Base-by-base conservation (phyloP, 2,329 filamentous ascomycete genomes). In the Thielaviopsis musarum region DNA sequence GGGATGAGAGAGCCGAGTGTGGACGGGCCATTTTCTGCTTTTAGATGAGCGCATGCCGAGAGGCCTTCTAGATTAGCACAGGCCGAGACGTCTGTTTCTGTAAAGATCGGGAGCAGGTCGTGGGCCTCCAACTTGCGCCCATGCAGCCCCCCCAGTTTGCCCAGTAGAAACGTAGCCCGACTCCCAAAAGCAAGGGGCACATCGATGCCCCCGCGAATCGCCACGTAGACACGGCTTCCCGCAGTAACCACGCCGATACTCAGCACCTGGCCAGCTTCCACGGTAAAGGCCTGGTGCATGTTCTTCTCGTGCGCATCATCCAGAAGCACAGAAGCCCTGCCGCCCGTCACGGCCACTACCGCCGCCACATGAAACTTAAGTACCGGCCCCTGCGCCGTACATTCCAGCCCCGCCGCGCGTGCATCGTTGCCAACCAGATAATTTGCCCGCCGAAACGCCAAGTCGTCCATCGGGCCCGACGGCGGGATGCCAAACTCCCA, bases 381-480 rank as follows among this genome's bases (percentile, higher is more conserved):
- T 4, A 65, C 63, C 0, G 72, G 72, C 0, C 71, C 71, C 1
- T 66, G 61, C 0, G 70, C 54, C 1, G 70, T 71, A 30, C 68
- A 68, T 54, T 74, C 72, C 0, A 74, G 64, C 0, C 66, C 69
- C 12, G 71, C 67, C 0, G 64, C 65, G 2, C 65, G 63, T 0
- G 61, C 7, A 0, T 64, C 7, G 48, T 74, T 74, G 0, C 63
- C 66, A 0, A 72, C 70, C 0, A 73, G 63, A 3, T 66, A 60
- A 51, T 74, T 74, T 1, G 69, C 70, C 0, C 71, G 49, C 3
- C 67, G 64, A 52, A 69, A 68, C 0, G 70, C 70, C 12, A 68
- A 66, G 17, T 69, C 65, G 48, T 75, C 73, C 67, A 75, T 73
- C 0, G 73, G 73, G 0, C 73, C 73, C 0, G 69, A 68, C 1